phyloP scores from a whole-genome alignment of 495 filamentous ascomycete species.

The Penicillium pulvis region DNA sequence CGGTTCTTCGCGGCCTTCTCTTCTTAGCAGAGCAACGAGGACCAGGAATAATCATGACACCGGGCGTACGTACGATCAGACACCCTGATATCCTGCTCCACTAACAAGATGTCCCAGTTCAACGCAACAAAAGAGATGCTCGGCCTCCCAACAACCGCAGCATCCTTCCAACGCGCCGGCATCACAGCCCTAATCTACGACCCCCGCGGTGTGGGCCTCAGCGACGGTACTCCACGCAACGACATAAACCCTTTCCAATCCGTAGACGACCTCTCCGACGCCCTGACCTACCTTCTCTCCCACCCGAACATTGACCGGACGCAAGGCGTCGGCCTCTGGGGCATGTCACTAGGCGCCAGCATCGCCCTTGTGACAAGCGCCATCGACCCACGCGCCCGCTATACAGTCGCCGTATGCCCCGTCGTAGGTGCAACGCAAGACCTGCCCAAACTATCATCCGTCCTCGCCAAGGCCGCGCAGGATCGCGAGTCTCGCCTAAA shows the following conservation, averaged over 20 bases:
- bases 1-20: constrained; percentile 19
- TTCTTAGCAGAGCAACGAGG: constrained; percentile 26
- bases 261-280: constrained; percentile 42
- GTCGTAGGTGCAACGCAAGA: constrained; percentile 14
- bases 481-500: constrained; percentile 28
- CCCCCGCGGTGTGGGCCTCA: constrained; percentile 10
- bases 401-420: constrained; percentile 30
- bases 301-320: constrained; percentile 31
- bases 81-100: neutral
- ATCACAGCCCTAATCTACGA: constrained; percentile 47
- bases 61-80: constrained; percentile 34
- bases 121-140: constrained; percentile 46
- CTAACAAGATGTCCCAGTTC: constrained; percentile 33
- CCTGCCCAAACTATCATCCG: neutral
- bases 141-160: constrained; percentile 33
- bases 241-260: constrained; percentile 37
- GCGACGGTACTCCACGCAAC: constrained; percentile 48
- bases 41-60: constrained; percentile 41
- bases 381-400: constrained; percentile 30
- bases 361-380: constrained; percentile 28
- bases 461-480: constrained; percentile 22
- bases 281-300: constrained; percentile 30
- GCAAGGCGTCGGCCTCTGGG: constrained; percentile 42
- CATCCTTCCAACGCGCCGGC: constrained; percentile 36
- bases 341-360: constrained; percentile 37